Percentiles rank a stretch among this genome's conserved stretches.
Evolutionary conservation across 139 green algal genomes (phyloP).

Genomic region (Mychonastes homosphaera): DNA sequence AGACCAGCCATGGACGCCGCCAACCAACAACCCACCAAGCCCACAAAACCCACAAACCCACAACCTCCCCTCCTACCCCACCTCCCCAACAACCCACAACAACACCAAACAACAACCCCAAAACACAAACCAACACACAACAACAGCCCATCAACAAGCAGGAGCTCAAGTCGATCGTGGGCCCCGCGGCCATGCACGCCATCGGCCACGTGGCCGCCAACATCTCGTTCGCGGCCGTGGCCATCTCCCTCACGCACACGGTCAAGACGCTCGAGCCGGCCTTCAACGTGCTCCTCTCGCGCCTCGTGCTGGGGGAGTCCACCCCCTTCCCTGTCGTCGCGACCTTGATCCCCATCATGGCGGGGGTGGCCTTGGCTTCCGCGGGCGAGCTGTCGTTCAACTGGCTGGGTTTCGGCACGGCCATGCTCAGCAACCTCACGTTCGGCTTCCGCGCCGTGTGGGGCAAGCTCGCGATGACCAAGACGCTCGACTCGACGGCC

Average conservation of each 20-base stretch:
- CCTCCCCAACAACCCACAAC: no score
- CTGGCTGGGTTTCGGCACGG: conserved; percentile 86
- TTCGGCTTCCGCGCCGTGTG: conserved; percentile 88
- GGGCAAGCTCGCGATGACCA: conserved; percentile 80
- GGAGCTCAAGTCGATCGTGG: conserved; percentile 75
- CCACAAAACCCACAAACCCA: no score
- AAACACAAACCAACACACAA: no score
- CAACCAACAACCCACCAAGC: no score
- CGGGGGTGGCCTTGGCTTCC: conserved; percentile 73
- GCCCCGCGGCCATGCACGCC: conserved; percentile 89
- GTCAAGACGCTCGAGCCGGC: conserved; percentile 96
- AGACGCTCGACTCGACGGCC: conserved; percentile 69
- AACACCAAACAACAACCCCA: no score
- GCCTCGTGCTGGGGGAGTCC: conserved; percentile 65
- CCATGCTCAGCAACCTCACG: conserved; percentile 89
- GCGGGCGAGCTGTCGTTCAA: conserved; percentile 93
- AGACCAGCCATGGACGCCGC: no score
- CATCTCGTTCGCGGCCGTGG: conserved; percentile 94
- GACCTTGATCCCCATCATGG: conserved; percentile 90
- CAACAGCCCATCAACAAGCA: conserved; percentile 68
- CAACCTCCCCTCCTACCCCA: neutral
- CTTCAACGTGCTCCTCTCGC: conserved; percentile 81
- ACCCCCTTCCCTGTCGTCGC: conserved; percentile 78
- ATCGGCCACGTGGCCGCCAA: conserved; percentile 95
- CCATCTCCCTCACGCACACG: conserved; percentile 97